phyloP scores from a whole-genome alignment of 768 basidiomycete genomes.

The Pleurotus platypus region DNA sequence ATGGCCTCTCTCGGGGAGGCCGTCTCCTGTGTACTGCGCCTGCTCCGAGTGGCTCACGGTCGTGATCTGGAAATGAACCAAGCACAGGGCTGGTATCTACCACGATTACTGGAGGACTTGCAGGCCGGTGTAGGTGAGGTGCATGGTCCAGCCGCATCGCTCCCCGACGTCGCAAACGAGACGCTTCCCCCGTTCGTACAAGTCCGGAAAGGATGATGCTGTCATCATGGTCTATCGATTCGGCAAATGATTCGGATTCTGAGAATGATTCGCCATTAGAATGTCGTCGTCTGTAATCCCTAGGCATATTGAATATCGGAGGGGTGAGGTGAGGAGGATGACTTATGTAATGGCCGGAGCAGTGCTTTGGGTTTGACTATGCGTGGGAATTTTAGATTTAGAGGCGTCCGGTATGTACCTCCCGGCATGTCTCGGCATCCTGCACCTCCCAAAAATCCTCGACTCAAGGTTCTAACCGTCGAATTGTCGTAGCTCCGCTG shows the following conservation, averaged over 20 bases:
- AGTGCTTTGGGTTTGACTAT: too few relatives aligned
- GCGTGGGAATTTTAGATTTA: too few relatives aligned
- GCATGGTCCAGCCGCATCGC: conserved; percentile 60
- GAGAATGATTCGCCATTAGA: not conserved
- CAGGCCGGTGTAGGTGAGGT: conserved; percentile 1
- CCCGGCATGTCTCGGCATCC: too few relatives aligned
- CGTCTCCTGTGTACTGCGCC: conserved; percentile 5
- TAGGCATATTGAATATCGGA: not conserved
- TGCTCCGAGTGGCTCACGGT: conserved; percentile 4
- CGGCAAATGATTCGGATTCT: conserved; percentile 27
- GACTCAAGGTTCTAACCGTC: too few relatives aligned
- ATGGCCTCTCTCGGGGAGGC: not conserved
- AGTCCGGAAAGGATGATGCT: conserved; percentile 72
- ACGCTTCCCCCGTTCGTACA: conserved; percentile 70
- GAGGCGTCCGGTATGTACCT: too few relatives aligned
- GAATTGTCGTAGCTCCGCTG: too few relatives aligned
- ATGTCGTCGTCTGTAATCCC: not conserved
- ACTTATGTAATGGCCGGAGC: too few relatives aligned
- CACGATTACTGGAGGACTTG: not conserved
- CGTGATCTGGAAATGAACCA: not conserved
- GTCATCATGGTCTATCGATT: conserved; percentile 38
- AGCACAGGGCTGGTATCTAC: not conserved
- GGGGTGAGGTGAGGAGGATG: too few relatives aligned
- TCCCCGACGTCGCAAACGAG: conserved; percentile 67
- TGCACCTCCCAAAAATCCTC: too few relatives aligned